Evolutionary conservation across 495 filamentous ascomycete species (phyloP).

Genomic region (Penicillium steckii): DNA sequence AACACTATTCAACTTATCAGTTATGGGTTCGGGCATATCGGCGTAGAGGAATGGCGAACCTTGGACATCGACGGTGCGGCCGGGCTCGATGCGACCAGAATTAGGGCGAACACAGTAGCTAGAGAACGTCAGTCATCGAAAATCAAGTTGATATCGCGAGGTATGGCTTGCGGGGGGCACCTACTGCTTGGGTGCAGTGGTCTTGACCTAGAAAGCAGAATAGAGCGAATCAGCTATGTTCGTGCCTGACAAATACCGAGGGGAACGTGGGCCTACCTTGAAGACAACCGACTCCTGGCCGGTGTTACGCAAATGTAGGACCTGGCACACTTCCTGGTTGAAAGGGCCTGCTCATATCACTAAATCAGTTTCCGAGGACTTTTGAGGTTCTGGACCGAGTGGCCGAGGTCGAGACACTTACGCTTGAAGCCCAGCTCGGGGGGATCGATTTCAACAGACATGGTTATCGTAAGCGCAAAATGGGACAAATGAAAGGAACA

Average conservation of each 20-base stretch:
- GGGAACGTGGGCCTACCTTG: conserved; percentile 63
- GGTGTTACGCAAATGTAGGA: conserved; percentile 75
- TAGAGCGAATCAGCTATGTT: conserved; percentile 18
- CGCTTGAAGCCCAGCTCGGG: conserved; percentile 89
- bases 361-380: conserved; percentile 19
- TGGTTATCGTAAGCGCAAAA: conserved; percentile 41
- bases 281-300: conserved; percentile 82
- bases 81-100: conserved; percentile 89
- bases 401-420: conserved; percentile 45
- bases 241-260: conserved; percentile 12
- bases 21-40: not conserved
- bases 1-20: conserved; percentile 60
- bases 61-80: conserved; percentile 85
- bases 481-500: not conserved
- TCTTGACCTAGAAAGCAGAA: conserved; percentile 75
- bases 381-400: not conserved
- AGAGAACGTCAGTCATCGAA: conserved; percentile 25
- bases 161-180: conserved; percentile 26
- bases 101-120: conserved; percentile 99
- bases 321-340: conserved; percentile 83
- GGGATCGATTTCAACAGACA: conserved; percentile 94
- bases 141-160: not conserved
- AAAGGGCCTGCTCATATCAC: conserved; percentile 70
- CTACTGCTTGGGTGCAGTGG: conserved; percentile 98
- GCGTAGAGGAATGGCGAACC: conserved; percentile 54